These are phyloP conservation scores for Yamadazyma triangularis DNA, from an alignment of 1,139 yeast species.

Conservation along the genomic window DNA sequence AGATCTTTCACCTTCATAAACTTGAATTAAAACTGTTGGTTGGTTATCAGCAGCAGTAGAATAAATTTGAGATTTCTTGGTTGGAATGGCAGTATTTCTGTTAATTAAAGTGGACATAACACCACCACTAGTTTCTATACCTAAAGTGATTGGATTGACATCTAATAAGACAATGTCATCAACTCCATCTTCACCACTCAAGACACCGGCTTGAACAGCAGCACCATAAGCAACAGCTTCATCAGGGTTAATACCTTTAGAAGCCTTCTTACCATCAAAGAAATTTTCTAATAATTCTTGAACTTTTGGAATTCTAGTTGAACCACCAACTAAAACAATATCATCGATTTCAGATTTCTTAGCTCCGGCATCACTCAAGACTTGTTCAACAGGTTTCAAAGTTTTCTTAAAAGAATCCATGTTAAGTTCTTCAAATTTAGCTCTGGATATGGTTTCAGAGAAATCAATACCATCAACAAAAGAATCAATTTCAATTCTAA, in stretches of 20 bases:
- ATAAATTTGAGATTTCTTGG: conserved; percentile 45
- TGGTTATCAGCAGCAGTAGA: conserved; percentile 48
- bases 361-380: conserved; percentile 82
- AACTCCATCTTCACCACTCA: conserved; percentile 66
- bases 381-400: conserved; percentile 90
- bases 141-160: conserved; percentile 46
- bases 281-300: conserved; percentile 82
- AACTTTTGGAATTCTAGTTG: conserved; percentile 97
- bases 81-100: conserved; percentile 47
- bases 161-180: conserved; percentile 46
- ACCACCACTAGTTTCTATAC: conserved; percentile 49
- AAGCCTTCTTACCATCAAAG: conserved; percentile 90
- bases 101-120: conserved; percentile 46
- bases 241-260: conserved; percentile 95
- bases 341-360: conserved; percentile 83
- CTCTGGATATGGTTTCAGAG: conserved; percentile 88
- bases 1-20: conserved; percentile 47
- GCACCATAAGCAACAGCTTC: conserved; percentile 57
- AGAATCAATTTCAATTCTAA: conserved; percentile 92
- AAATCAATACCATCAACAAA: conserved; percentile 94
- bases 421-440: conserved; percentile 92
- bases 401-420: conserved; percentile 84
- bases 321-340: conserved; percentile 94
- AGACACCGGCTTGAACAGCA: conserved; percentile 84
- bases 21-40: conserved; percentile 45